A percentile compares a stretch with the other conserved stretches of the same genome.
These are phyloP conservation scores for Acanthochlamys bracteata DNA, from an alignment of 106 monocot genomes.

Conservation along the genomic window DNA sequence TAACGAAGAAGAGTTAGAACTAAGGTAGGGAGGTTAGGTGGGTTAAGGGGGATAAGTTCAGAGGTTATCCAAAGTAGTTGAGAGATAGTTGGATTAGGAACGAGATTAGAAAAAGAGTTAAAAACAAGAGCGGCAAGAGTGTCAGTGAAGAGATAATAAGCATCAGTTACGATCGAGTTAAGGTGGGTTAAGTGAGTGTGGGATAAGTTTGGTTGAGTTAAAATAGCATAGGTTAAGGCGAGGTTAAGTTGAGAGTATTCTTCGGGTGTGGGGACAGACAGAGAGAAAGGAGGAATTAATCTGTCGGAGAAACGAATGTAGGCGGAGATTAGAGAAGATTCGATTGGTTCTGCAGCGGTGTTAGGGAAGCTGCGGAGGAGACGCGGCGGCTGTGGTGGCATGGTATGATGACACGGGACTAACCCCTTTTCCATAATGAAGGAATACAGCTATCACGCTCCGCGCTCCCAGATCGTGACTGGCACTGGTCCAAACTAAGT, in stretches of 20 bases:
- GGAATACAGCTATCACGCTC: too few relatives aligned
- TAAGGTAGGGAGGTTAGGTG: constrained; percentile 23
- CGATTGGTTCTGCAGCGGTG: constrained; percentile 17
- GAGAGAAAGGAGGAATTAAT: constrained; percentile 50
- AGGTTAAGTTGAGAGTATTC: constrained; percentile 45
- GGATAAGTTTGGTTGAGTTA: constrained; percentile 42
- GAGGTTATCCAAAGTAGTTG: constrained; percentile 39
- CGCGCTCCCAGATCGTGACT: too few relatives aligned
- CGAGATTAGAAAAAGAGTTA: constrained; percentile 29
- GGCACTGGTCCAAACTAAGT: too few relatives aligned
- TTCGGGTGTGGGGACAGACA: constrained; percentile 28
- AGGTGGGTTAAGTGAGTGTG: constrained; percentile 34
- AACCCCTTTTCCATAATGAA: too few relatives aligned
- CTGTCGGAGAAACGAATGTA: constrained; percentile 28
- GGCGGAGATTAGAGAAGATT: constrained; percentile 31
- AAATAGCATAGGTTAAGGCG: constrained; percentile 42
- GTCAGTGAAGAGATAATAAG: constrained; percentile 39
- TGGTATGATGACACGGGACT: too few relatives aligned
- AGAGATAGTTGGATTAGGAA: constrained; percentile 18
- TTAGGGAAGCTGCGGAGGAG: constrained; percentile 16
- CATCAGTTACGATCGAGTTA: constrained; percentile 22
- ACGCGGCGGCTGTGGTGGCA: too few relatives aligned
- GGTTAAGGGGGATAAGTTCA: constrained; percentile 19
- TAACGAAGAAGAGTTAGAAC: constrained; percentile 51
- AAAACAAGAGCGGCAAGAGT: constrained; percentile 52